A percentile compares a stretch with the other conserved stretches of the same genome.
Conservation (phyloP, 2,329 filamentous ascomycete species). For the Penicillium sp. region DNA sequence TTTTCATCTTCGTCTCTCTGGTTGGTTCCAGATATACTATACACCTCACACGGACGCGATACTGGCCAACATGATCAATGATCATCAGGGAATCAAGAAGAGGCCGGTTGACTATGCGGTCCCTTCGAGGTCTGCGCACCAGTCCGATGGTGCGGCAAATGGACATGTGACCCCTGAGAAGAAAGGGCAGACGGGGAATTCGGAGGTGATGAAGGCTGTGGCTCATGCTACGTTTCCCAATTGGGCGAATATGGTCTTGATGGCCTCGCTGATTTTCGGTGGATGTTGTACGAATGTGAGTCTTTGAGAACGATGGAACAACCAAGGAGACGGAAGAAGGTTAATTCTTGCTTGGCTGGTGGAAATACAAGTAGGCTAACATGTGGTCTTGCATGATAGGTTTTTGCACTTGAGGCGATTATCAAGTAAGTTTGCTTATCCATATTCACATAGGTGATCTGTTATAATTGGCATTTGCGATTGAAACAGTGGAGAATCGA, state of each 20-base stretch:
- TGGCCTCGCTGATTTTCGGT: conserved; percentile 84
- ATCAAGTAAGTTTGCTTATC: conserved; percentile 62
- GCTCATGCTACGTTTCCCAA: conserved; percentile 44
- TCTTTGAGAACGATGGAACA: conserved; percentile 6
- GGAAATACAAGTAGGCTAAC: conserved; percentile 9
- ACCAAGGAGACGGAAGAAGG: too few relatives aligned
- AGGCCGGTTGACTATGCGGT: background rate
- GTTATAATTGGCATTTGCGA: background rate
- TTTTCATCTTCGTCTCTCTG: too few relatives aligned
- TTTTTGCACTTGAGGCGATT: conserved; percentile 93
- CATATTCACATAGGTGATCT: background rate
- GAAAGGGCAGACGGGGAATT: conserved; percentile 4
- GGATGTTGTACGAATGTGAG: conserved; percentile 89
- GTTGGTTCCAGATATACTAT: too few relatives aligned
- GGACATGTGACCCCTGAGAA: background rate
- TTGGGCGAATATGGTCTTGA: conserved; percentile 59
- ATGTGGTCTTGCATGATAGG: conserved; percentile 44
- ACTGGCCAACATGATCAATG: too few relatives aligned
- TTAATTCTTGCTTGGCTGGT: too few relatives aligned
- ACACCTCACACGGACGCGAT: too few relatives aligned
- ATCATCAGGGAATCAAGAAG: too few relatives aligned
- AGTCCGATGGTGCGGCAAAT: background rate
- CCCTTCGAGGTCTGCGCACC: background rate
- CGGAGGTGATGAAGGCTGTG: conserved; percentile 23
- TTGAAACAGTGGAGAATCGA: background rate